Conservation (phyloP, 192 early-diverging fungal genomes). For the Neocallimastix lanati region DNA sequence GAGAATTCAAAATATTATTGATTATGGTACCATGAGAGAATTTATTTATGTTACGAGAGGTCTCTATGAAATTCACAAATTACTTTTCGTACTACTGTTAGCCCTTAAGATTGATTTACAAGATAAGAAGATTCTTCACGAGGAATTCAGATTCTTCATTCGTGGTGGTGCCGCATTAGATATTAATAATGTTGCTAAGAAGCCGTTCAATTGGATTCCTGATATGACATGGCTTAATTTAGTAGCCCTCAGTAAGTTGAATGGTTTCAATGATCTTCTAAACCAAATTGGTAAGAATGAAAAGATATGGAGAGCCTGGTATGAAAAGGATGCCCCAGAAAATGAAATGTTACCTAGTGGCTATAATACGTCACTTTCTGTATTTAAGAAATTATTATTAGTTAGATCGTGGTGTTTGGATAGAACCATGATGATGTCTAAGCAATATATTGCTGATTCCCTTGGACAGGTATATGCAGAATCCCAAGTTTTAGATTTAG, state of each 20-base stretch:
- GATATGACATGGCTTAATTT: slow-evolving; percentile 49
- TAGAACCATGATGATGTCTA: slow-evolving; percentile 42
- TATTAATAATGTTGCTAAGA: slow-evolving; percentile 43
- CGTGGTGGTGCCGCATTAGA: slow-evolving; percentile 46
- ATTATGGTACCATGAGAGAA: slow-evolving; percentile 39
- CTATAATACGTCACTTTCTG: slow-evolving; percentile 36
- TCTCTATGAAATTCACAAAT: slow-evolving; percentile 43
- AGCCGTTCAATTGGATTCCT: slow-evolving; percentile 49
- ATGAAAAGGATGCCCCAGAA: slow-evolving; percentile 43
- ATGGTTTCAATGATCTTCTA: slow-evolving; percentile 38
- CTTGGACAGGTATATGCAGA: slow-evolving; percentile 26
- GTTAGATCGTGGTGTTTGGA: slow-evolving; percentile 41
- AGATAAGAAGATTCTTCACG: slow-evolving; percentile 23
- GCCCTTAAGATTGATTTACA: slow-evolving; percentile 44
- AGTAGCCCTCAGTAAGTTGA: slow-evolving; percentile 39
- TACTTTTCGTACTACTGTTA: slow-evolving; percentile 36
- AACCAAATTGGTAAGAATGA: slow-evolving; percentile 50
- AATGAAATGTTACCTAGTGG: slow-evolving; percentile 39
- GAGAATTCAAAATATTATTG: slow-evolving; percentile 47
- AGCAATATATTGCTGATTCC: slow-evolving; percentile 41
- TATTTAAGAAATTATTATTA: slow-evolving; percentile 34
- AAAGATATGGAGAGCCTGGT: slow-evolving; percentile 43
- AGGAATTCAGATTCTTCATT: slow-evolving; percentile 45
- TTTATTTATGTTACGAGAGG: slow-evolving; percentile 37
- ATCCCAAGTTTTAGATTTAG: slow-evolving; percentile 47